Evolutionary conservation across 179 eudicot species (phyloP), one percentile per base, ranked within the genome.

Genomic region (Dionaea muscipula): DNA sequence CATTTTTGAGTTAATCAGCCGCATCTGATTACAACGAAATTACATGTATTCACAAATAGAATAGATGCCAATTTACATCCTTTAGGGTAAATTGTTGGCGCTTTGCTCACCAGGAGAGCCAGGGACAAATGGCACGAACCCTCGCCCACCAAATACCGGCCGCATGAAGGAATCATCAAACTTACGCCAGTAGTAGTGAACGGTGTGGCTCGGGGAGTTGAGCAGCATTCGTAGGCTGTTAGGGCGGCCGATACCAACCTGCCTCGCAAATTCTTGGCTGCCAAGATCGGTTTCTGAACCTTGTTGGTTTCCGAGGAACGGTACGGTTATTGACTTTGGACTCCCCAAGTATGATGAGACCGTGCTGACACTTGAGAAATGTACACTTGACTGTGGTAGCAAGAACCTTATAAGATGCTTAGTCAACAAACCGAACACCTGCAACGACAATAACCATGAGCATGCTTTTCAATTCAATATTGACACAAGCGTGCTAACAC

Each of bases 121-220:
- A 0, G 78, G 79, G 41, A 75, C 76, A 20, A 41, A 64, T 11
- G 81, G 83, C 45, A 74, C 91, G 22, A 76, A 81, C n/a, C 93
- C 93, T 9, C 86, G 72, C 18, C 93, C 93, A 39, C 93, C 86
- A 72, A 83, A 83, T 47, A 83, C 75, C 2, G 93, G 93, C 2
- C 93, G 80, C 93, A 83, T 83, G 51, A 81, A 76, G 35, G 75
- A 39, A 50, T 83, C 67, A 19, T 81, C 93, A 39, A 83, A 83
- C 52, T 78, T 83, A 25, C 93, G 81, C 93, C 93, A 83, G 58
- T 71, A 72, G 61, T 68, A 47, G 53, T 83, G 93, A 31, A 81
- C 82, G 0, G 84, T 81, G 65, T 76, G 80, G 20, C 79, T 68
- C 7, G 89, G 89, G 40, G 81, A 64, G 47, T 68, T 78, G 43